Evolutionary conservation across 179 eudicot species (phyloP).

Genomic region (Dionaea muscipula): DNA sequence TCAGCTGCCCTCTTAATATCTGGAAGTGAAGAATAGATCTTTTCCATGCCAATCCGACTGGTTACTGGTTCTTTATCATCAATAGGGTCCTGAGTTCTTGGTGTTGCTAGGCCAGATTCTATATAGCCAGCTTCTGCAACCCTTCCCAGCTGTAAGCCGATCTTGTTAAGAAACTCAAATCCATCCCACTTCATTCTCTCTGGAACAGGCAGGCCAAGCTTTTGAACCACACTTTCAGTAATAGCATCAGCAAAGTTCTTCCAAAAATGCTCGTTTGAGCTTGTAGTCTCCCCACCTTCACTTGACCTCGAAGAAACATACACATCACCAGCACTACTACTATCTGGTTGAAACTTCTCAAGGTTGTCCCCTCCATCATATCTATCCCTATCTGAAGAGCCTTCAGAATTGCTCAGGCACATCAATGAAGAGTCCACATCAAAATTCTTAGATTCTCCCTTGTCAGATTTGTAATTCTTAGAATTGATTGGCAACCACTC

Average conservation of each 20-base stretch:
- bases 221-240: conserved; percentile 53
- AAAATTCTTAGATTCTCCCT: conserved; percentile 15
- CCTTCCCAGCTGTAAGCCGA: conserved; percentile 47
- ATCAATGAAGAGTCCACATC: conserved; percentile 18
- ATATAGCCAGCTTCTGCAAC: conserved; percentile 74
- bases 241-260: conserved; percentile 54
- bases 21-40: conserved; percentile 46
- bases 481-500: conserved; percentile 27
- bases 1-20: conserved; percentile 78
- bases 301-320: conserved; percentile 4
- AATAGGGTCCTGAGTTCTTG: conserved; percentile 23
- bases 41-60: conserved; percentile 16
- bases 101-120: conserved; percentile 87
- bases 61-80: conserved; percentile 21
- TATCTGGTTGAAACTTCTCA: conserved; percentile 2
- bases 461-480: conserved; percentile 13
- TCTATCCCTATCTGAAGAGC: conserved; percentile 19
- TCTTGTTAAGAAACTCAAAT: conserved; percentile 53
- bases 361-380: conserved; percentile 8
- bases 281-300: conserved; percentile 20
- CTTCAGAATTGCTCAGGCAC: conserved; percentile 18
- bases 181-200: conserved; percentile 87
- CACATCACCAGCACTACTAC: conserved; percentile 3
- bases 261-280: conserved; percentile 65
- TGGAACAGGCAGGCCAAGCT: conserved; percentile 60